Evolutionary conservation across 441 rosid species (phyloP), one percentile per base, ranked within the genome.

Genomic region (Erysimum cheiri): DNA sequence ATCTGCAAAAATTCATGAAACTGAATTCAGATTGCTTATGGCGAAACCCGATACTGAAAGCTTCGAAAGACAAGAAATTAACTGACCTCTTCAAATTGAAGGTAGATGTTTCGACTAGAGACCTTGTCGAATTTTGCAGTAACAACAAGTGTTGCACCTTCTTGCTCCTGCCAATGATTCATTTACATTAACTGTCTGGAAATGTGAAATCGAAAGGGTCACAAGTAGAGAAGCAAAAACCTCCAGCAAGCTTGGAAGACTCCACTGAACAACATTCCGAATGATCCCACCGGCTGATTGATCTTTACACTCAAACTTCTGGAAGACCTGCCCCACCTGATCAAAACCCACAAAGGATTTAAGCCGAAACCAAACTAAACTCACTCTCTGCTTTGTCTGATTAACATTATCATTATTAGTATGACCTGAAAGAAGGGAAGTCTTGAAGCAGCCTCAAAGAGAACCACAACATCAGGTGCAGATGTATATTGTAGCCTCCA

Each of bases 401-500:
- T 33, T 48, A 36, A 61, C 57, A 50, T 56, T 61, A 68, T 59
- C 66, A 31, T 44, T 14, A 52, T n/a, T 15, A 15, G 8, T 19
- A 35, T 17, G 15, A 91, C 98, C 90, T 90, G 84, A 71, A 94
- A 86, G 80, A 94, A 88, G 28, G 97, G 97, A 80, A 94, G 80
- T 73, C 87, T 85, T 41, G 87, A 79, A 72, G 97, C 96, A 72
- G 97, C 78, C 82, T 94, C 97, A 11, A 94, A 61, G 7, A 94
- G 94, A 78, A 90, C 76, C 28, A 94, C 85, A 67, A 91, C 97
- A 80, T 94, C 98, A 13, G 87, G 82, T 19, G 98, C 98, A 67
- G 98, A 90, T 44, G 97, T 91, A 76, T 94, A 91, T 66, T 91
- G 96, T 65, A 91, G 81, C 19, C 98, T 88, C 98, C 98, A 91